Evolutionary conservation across 2,329 filamentous ascomycete species (phyloP), one percentile per base, ranked within the genome.

Genomic region (Phyllachora maydis): DNA sequence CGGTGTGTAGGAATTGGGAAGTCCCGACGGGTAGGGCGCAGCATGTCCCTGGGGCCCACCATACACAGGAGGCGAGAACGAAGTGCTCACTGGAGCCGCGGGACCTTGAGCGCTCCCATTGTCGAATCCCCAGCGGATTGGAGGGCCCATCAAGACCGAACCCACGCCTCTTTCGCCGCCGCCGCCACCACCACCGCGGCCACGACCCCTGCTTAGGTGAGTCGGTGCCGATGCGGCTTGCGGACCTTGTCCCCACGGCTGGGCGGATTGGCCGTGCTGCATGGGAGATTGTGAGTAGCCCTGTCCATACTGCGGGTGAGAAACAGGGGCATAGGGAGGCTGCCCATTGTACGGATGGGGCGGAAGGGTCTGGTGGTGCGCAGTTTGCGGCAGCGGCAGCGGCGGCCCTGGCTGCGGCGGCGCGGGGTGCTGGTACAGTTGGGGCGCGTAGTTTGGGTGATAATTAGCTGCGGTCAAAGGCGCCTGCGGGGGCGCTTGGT

Each of bases 381-480:
- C n/a, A n/a, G n/a, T n/a, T n/a, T n/a, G n/a, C n/a, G n/a, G n/a
- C n/a, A n/a, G n/a, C n/a, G n/a, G n/a, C n/a, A 24, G 19, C 17
- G 26, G 21, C 3, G 35, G 27, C 23, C 41, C 47, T 31, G 52
- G 47, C 34, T 41, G 46, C 23, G 43, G 43, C 18, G 45, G 45
- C 27, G 43, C 42, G 20, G 43, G 43, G 11, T 43, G 41, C 16
- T 49, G 38, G 28, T 66, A 69, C 6, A 50, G 41, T 34, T 67
- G 65, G 19, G 57, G 56, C 18, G 61, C 54, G 37, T 65, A 69
- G 40, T 61, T 65, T 16, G 60, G 60, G 32, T 66, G 63, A 35
- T 67, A 67, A 35, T 60, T 62, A 29, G 56, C 49, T 16, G 57
- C 44, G 23, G 60, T 52, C 16, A 67, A 43, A 19, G 52, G 50